Base-by-base conservation (phyloP, 768 basidiomycete species). In the Leccinum subgranulosum region DNA sequence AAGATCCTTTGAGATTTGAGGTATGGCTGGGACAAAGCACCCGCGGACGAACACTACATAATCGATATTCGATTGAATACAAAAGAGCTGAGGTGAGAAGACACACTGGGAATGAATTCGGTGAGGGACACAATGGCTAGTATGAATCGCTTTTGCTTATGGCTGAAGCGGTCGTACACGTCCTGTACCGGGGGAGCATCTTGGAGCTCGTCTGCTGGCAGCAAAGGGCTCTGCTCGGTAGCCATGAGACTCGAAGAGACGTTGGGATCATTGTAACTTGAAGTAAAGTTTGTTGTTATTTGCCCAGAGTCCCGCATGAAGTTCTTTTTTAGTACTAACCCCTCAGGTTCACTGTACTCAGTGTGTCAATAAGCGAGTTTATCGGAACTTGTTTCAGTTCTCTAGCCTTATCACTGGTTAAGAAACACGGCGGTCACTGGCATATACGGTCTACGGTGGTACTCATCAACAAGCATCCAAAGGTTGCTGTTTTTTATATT, bases 1-100 rank as follows among this genome's bases (percentile, higher is more conserved):
- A 11, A 93, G 69, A 58, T 93, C 89, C 27, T 69, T 72, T 7
- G 90, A 83, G 41, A 94, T 84, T 51, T 87, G 80, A 0, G 89
- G 88, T 56, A 92, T 87, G 0, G 84, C 83, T 0, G 90, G 90
- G 3, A 90, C 78, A 66, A 92, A 90, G 1, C 82, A 82, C 0
- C 83, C 85, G 7, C 82, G 74, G 0, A 87, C 83, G 58, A 92
- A 84, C 36, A 87, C 90, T 92, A n/a, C n/a, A n/a, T n/a, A 53
- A 2, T 48, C 21, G 12, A 47, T 4, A 43, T 43, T 43, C 41
- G 41, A 43, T 43, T n/a, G 19, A 43, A 19, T 43, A 19, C 9
- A 29, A 27, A 23, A 33, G 43, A 46, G 57, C 41, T 27, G 12
- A 46, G 12, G 8, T 19, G 41, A 43, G 17, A 59, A 36, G 9